Percentiles rank a stretch among this genome's conserved stretches.
Evolutionary conservation across 805 yeast species (phyloP).

Genomic region (Wickerhamiella azymoides): DNA sequence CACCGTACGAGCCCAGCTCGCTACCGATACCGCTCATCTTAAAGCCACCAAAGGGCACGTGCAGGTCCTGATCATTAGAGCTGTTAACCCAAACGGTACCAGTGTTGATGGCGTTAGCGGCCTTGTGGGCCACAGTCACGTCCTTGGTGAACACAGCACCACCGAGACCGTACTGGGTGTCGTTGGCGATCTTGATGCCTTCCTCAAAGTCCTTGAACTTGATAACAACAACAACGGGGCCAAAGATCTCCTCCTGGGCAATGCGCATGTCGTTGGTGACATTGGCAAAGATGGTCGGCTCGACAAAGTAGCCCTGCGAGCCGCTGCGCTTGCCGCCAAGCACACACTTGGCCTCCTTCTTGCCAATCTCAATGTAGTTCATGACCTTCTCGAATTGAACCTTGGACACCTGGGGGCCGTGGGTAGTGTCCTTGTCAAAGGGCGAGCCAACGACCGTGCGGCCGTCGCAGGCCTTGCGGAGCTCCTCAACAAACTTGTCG

Average conservation of each 20-base stretch:
- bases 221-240: constrained; percentile 65
- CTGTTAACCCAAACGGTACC: constrained; percentile 72
- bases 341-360: constrained; percentile 58
- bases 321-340: constrained; percentile 57
- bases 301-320: constrained; percentile 48
- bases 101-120: constrained; percentile 47
- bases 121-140: constrained; percentile 47
- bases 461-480: constrained; percentile 23
- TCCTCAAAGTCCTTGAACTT: constrained; percentile 55
- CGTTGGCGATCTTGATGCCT: constrained; percentile 55
- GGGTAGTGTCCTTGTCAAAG: constrained; percentile 56
- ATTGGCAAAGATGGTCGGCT: constrained; percentile 66
- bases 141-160: constrained; percentile 67
- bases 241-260: constrained; percentile 72
- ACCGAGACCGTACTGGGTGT: constrained; percentile 65
- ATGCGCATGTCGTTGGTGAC: constrained; percentile 51
- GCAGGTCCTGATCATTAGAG: constrained; percentile 74
- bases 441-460: constrained; percentile 49
- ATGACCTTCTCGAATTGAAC: constrained; percentile 63
- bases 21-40: constrained; percentile 87
- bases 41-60: constrained; percentile 88
- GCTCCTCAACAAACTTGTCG: constrained; percentile 48
- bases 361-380: constrained; percentile 60
- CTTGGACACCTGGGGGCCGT: constrained; percentile 83
- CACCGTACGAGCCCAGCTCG: constrained; percentile 81